These are phyloP conservation scores for Phytophthora sp. DNA, from an alignment of 352 stramenopile species.

Conservation along the genomic window DNA sequence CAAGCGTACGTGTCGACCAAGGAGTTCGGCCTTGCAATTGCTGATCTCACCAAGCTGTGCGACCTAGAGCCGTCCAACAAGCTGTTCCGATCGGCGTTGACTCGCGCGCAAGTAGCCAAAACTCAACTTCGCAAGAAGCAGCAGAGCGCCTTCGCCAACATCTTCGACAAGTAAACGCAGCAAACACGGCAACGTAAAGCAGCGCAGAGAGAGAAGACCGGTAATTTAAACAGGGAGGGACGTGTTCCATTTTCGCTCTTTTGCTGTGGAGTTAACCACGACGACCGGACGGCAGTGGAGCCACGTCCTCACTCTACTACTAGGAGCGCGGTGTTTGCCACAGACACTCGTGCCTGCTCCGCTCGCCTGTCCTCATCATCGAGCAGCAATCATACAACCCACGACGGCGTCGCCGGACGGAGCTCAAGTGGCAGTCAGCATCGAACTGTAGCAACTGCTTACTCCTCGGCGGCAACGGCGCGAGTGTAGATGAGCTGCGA, in stretches of 20 bases:
- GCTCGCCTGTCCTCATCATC: constrained; percentile 14
- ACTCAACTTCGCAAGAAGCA: constrained; percentile 48
- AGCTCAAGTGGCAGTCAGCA: constrained; percentile 20
- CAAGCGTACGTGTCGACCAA: constrained; percentile 64
- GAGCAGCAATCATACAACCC: constrained; percentile 13
- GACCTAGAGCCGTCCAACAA: constrained; percentile 52
- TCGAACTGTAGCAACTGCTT: constrained; percentile 47
- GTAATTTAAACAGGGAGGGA: constrained; percentile 72
- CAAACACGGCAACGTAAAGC: constrained; percentile 1
- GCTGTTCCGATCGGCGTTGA: constrained; percentile 44
- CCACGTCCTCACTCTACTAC: constrained; percentile 43
- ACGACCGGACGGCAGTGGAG: constrained; percentile 13
- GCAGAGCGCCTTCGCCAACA: constrained; percentile 39
- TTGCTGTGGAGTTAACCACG: constrained; percentile 31
- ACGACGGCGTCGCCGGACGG: constrained; percentile 1
- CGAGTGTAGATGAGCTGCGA: constrained; percentile 99
- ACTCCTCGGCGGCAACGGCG: constrained; percentile 81
- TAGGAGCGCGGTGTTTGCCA: constrained; percentile 24
- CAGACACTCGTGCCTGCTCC: constrained; percentile 14
- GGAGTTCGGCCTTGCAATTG: constrained; percentile 59
- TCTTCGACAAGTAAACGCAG: constrained; percentile 36
- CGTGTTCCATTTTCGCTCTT: constrained; percentile 49
- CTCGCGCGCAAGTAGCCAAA: constrained; percentile 34
- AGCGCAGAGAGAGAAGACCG: constrained; percentile 6
- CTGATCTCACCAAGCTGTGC: constrained; percentile 49